phyloP scores from a whole-genome alignment of 495 filamentous ascomycete genomes.

The Tetracladium marchalianum region DNA sequence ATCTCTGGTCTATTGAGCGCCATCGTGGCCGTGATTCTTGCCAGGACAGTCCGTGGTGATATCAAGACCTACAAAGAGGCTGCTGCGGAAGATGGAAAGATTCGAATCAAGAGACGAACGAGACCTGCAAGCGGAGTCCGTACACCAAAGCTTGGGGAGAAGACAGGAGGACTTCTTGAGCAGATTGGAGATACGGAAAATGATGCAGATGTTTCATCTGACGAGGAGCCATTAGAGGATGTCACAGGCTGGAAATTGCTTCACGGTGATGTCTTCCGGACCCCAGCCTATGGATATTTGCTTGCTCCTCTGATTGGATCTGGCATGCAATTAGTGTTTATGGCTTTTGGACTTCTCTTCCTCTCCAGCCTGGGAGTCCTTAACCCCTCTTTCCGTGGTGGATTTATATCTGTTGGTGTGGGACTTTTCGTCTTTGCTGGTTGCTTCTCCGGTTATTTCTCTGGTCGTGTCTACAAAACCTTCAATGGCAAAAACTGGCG shows the following conservation, averaged over 20 bases:
- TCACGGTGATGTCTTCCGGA: constrained; percentile 90
- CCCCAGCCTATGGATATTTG: constrained; percentile 62
- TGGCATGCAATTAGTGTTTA: constrained; percentile 83
- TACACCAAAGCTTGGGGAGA: constrained; percentile 35
- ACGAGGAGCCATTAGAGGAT: constrained; percentile 76
- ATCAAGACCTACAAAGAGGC: constrained; percentile 59
- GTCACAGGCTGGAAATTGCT: constrained; percentile 88
- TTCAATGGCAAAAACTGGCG: constrained; percentile 75
- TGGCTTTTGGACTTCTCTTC: constrained; percentile 68
- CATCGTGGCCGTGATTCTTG: constrained; percentile 77
- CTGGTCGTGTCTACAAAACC: constrained; percentile 72
- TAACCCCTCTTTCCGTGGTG: constrained; percentile 87
- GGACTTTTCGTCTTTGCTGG: constrained; percentile 86
- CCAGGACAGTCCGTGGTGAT: constrained; percentile 72
- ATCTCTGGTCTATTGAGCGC: constrained; percentile 77
- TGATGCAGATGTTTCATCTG: constrained; percentile 54
- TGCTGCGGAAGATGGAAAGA: constrained; percentile 57
- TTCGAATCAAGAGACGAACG: constrained; percentile 36
- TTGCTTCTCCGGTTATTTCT: constrained; percentile 89
- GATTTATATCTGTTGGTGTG: constrained; percentile 80
- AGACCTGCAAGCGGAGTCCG: constrained; percentile 34
- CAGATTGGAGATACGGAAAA: constrained; percentile 48
- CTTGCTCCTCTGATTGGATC: constrained; percentile 83
- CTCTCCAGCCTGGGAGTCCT: constrained; percentile 74
- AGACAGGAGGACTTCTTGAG: constrained; percentile 53